Evolutionary conservation across 192 early-diverging fungal species (phyloP).

Genomic region (Coemansia sp.): DNA sequence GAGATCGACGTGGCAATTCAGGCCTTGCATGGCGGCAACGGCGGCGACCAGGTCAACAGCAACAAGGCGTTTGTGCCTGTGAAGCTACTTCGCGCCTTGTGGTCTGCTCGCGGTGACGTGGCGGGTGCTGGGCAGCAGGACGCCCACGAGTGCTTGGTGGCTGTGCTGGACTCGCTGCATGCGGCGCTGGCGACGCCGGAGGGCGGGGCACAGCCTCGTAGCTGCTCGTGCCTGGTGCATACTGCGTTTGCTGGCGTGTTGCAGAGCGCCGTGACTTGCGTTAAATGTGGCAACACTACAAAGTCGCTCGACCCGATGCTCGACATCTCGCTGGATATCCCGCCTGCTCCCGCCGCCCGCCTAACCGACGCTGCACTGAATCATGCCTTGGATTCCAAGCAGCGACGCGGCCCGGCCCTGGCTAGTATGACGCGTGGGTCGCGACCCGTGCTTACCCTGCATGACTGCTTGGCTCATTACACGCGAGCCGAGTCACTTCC

Average conservation of each 20-base stretch:
- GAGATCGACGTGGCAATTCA: constrained; percentile 83
- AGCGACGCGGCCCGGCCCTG: not conserved
- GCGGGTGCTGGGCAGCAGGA: constrained; percentile 96
- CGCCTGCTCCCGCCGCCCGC: constrained; percentile 32
- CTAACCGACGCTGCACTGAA: not conserved
- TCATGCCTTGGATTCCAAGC: not conserved
- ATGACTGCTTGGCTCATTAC: constrained; percentile 59
- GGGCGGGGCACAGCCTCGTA: not conserved
- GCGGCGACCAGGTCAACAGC: not conserved
- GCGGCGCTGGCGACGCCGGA: constrained; percentile 53
- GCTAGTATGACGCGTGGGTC: constrained; percentile 22
- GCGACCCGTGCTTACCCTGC: constrained; percentile 37
- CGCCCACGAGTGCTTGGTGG: constrained; percentile 96
- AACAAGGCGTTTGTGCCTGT: constrained; percentile 74
- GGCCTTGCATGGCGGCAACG: constrained; percentile 55
- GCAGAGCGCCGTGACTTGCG: constrained; percentile 89
- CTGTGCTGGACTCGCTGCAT: constrained; percentile 85
- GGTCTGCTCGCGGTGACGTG: constrained; percentile 81
- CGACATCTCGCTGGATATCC: constrained; percentile 86
- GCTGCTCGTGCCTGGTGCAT: constrained; percentile 86
- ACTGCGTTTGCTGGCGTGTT: constrained; percentile 85
- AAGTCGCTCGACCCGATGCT: constrained; percentile 84
- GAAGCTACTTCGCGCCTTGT: constrained; percentile 82
- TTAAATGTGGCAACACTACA: constrained; percentile 72
- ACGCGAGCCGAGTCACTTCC: constrained; percentile 80